Evolutionary conservation across 495 filamentous ascomycete species (phyloP).

Genomic region (Aspergillus hancockii): DNA sequence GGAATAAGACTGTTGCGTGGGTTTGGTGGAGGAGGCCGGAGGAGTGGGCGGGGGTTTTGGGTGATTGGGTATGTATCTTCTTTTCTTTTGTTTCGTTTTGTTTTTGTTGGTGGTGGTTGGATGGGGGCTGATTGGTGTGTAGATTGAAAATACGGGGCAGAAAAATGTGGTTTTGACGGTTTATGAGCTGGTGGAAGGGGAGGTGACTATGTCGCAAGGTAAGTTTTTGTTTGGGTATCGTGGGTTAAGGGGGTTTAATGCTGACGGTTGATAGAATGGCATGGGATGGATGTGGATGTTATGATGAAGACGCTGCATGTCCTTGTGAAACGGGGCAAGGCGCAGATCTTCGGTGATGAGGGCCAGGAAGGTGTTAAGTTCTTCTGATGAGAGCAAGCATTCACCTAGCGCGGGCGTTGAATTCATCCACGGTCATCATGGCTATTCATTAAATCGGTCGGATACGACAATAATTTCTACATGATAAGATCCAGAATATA

Average conservation of each 20-base stretch:
- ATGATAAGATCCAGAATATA: slow-evolving; percentile 3
- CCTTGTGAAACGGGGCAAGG: slow-evolving; percentile 85
- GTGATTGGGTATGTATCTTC: slow-evolving; percentile 54
- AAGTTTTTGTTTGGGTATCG: slow-evolving; percentile 13
- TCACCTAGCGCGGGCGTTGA: slow-evolving; percentile 2
- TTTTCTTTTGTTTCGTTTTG: too few species aligned
- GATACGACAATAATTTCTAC: slow-evolving; percentile 1
- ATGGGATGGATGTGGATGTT: slow-evolving; percentile 80
- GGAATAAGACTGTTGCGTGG: slow-evolving; percentile 49
- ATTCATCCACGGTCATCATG: slow-evolving; percentile 1
- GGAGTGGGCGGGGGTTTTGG: slow-evolving; percentile 70
- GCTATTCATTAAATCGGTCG: slow-evolving; percentile 1
- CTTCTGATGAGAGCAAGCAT: slow-evolving; percentile 56
- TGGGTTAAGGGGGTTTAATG: slow-evolving; percentile 1
- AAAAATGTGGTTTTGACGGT: slow-evolving; percentile 72
- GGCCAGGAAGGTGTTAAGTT: slow-evolving; percentile 93
- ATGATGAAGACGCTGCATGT: slow-evolving; percentile 75
- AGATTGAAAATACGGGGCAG: slow-evolving; percentile 74
- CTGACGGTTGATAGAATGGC: slow-evolving; percentile 63
- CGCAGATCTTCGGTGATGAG: slow-evolving; percentile 86
- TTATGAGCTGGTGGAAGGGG: slow-evolving; percentile 72
- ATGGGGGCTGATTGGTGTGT: slow-evolving; percentile 9
- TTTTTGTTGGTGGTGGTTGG: background rate
- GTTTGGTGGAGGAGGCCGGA: slow-evolving; percentile 71
- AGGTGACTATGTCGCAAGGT: slow-evolving; percentile 62